A percentile compares a stretch with the other conserved stretches of the same genome.
These are phyloP conservation scores for Tolypocladium pustulatum DNA, from an alignment of 2,329 filamentous ascomycete species.

Conservation along the genomic window DNA sequence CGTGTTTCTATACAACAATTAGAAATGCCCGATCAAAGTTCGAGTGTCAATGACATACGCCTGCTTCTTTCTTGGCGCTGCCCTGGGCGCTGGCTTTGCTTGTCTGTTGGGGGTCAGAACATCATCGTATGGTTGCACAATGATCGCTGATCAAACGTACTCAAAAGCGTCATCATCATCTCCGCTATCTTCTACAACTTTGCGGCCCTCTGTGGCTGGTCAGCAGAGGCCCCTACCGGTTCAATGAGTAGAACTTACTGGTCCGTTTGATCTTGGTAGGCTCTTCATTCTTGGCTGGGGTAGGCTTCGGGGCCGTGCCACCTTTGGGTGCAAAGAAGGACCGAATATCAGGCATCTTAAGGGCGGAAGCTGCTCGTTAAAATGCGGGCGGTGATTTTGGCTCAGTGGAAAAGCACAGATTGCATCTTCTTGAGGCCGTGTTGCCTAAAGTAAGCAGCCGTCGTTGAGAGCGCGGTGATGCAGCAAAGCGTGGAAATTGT, in stretches of 20 bases:
- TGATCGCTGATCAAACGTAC: background rate
- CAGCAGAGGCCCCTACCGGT: constrained; percentile 5
- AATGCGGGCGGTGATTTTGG: too few relatives aligned
- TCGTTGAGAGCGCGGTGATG: constrained; percentile 4
- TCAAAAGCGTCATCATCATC: constrained; percentile 55
- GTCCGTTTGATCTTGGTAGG: constrained; percentile 32
- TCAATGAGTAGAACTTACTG: constrained; percentile 23
- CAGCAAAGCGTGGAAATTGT: constrained; percentile 17
- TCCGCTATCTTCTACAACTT: constrained; percentile 71
- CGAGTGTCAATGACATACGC: constrained; percentile 24
- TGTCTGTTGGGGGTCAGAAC: constrained; percentile 12
- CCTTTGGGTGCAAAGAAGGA: constrained; percentile 80
- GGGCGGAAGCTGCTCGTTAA: background rate
- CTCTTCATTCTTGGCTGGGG: constrained; percentile 34
- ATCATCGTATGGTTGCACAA: background rate
- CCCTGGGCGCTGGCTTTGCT: constrained; percentile 44
- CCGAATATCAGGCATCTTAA: constrained; percentile 76
- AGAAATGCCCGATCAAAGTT: background rate
- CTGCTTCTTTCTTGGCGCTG: constrained; percentile 43
- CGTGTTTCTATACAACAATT: constrained; percentile 18
- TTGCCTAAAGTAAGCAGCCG: constrained; percentile 8
- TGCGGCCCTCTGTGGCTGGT: constrained; percentile 40
- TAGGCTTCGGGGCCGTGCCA: constrained; percentile 39
- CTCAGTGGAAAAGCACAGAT: background rate
- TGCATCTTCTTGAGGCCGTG: constrained; percentile 11